Base-by-base conservation (phyloP, 106 monocot genomes). In the Dendrobium huoshanense region DNA sequence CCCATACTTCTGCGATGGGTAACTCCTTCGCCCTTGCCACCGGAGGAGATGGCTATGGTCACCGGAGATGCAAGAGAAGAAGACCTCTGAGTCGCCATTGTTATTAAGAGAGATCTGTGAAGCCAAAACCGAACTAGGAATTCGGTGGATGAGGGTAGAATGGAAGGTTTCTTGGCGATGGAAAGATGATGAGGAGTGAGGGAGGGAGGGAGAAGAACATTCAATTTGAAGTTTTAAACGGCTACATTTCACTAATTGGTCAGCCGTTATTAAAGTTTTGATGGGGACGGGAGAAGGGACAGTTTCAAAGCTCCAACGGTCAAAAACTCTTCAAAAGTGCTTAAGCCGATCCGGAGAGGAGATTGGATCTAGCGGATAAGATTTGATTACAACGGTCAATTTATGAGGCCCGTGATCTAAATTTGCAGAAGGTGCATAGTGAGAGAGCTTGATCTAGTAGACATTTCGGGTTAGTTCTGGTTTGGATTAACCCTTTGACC, bases 21-120 rank as follows among this genome's bases (percentile, higher is more conserved):
- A 0, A 56, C 79, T 25, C 73, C 79, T 6, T 29, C 83, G 6
- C 67, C 77, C 9, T 77, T 87, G 6, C 84, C 77, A 6, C 77
- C 72, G 4, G 95, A 80, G 7, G 92, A 87, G 45, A 95, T 83
- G n/a, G 89, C 86, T 24, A 95, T 83, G 41, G 82, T 92, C 29
- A 92, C 92, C 31, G 92, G 90, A 68, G 92, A 87, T 29, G 82
- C 77, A 0, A 90, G 88, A 7, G 87, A 85, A 41, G 89, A 84
- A 29, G 84, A 68, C 75, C 82, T 84, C 61, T 86, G 78, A 17
- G 87, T 13, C 2, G 51, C 82, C 90, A 90, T 90, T 51, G 64
- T 25, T 64, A 8, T 16, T 0, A 55, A 55, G 55, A 55, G 4
- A 3, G 43, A 55, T 15, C 13, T 51, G 0, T 51, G 51, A 51